Conservation (phyloP, 306 rosid genomes). For the Fragaria nilgerrensis region DNA sequence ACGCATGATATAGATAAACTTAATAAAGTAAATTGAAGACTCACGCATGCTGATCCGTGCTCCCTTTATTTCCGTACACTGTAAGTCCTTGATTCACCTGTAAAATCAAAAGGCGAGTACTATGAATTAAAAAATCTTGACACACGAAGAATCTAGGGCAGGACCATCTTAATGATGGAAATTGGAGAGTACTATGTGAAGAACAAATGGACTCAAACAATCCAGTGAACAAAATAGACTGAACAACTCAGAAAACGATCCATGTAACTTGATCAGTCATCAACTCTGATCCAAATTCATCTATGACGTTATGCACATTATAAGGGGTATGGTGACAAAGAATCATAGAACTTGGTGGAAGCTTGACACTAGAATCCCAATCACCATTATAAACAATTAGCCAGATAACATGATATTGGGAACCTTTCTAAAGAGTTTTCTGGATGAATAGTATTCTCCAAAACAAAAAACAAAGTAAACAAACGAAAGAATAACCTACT, state of each 20-base stretch:
- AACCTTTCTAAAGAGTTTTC: constrained; percentile 5
- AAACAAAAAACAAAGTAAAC: not conserved
- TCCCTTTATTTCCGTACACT: constrained; percentile 92
- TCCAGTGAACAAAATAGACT: not conserved
- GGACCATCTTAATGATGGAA: not conserved
- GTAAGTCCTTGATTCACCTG: constrained; percentile 92
- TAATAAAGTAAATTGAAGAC: constrained; percentile 32
- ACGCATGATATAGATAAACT: constrained; percentile 1
- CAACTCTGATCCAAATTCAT: not conserved
- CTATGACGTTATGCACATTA: not conserved
- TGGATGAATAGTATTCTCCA: not conserved
- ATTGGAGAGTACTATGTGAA: not conserved
- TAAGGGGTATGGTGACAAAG: not conserved
- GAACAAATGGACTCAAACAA: not conserved
- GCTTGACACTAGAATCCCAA: not conserved
- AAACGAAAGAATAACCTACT: constrained; percentile 8
- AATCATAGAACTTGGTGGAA: not conserved
- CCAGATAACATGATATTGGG: not conserved
- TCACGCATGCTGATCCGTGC: constrained; percentile 98
- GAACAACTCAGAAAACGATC: not conserved
- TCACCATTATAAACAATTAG: not conserved
- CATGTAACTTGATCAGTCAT: not conserved
- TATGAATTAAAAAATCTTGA: not conserved
- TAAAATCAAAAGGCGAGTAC: constrained; percentile 20
- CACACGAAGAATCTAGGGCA: not conserved